These are phyloP conservation scores for Balakata baccata DNA, from an alignment of 345 rosid species.

Conservation along the genomic window DNA sequence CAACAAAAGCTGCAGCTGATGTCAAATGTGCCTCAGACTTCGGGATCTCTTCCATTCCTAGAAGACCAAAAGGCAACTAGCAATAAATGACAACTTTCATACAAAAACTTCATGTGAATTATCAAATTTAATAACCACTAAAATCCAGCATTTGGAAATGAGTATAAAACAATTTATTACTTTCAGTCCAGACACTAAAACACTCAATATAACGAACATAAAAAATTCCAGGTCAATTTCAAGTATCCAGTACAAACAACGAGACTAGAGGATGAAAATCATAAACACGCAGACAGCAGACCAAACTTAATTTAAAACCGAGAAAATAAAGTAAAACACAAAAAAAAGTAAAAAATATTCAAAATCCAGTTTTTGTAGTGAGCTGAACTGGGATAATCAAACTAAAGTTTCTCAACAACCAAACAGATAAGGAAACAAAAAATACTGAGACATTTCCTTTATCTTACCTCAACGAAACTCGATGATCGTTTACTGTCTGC, in stretches of 20 bases:
- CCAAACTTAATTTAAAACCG: too few relatives aligned
- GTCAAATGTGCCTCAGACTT: slow-evolving; percentile 66
- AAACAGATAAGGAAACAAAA: too few relatives aligned
- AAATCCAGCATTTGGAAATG: too few relatives aligned
- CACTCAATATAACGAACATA: too few relatives aligned
- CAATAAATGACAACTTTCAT: neutral
- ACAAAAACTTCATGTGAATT: neutral
- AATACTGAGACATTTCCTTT: too few relatives aligned
- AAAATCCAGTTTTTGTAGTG: neutral
- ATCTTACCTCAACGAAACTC: neutral
- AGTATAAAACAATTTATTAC: too few relatives aligned
- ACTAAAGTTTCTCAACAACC: too few relatives aligned
- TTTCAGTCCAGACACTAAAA: too few relatives aligned
- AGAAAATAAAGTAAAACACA: neutral
- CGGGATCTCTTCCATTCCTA: slow-evolving; percentile 48
- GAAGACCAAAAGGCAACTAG: neutral
- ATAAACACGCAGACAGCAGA: too few relatives aligned
- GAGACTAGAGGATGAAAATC: too few relatives aligned
- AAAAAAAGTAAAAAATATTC: neutral
- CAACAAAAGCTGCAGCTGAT: slow-evolving; percentile 93
- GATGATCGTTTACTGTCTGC: neutral
- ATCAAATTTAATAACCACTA: neutral
- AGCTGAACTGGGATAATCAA: neutral
- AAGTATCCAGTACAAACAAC: too few relatives aligned
- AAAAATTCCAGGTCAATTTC: too few relatives aligned